Evolutionary conservation across 768 basidiomycete genomes (phyloP).

Genomic region (Leccinellum rugosiceps): DNA sequence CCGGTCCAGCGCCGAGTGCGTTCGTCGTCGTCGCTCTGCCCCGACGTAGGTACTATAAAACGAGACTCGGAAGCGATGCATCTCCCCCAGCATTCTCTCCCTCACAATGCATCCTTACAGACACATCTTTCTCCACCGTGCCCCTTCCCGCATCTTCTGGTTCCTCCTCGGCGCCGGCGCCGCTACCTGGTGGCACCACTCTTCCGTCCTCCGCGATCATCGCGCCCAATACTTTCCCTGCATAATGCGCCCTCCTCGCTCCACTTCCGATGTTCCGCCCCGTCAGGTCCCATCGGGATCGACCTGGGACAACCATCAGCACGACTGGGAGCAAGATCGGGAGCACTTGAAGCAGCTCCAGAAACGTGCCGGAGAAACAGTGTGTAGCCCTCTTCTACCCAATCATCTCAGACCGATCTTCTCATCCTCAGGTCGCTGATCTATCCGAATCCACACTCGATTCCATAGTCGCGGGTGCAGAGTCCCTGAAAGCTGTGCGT

Average conservation of each 20-base stretch:
- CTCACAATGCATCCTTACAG: slow-evolving; percentile 21
- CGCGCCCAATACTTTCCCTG: slow-evolving; percentile 31
- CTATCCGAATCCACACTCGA: slow-evolving; percentile 69
- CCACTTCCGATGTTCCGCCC: neutral
- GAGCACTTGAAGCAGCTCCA: slow-evolving; percentile 44
- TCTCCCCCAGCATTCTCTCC: neutral
- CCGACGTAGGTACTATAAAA: slow-evolving; percentile 17
- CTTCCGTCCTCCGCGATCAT: slow-evolving; percentile 43
- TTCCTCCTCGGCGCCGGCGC: slow-evolving; percentile 57
- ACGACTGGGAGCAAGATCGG: slow-evolving; percentile 47
- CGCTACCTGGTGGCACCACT: slow-evolving; percentile 37
- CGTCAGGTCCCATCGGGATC: slow-evolving; percentile 10
- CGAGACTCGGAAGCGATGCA: neutral
- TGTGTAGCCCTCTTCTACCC: slow-evolving; percentile 24
- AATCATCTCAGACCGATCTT: neutral
- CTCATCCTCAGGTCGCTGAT: slow-evolving; percentile 45
- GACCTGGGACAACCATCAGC: slow-evolving; percentile 16
- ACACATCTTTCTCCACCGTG: slow-evolving; percentile 26
- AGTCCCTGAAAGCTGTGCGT: slow-evolving; percentile 59
- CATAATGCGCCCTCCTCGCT: slow-evolving; percentile 22
- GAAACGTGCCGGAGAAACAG: slow-evolving; percentile 49
- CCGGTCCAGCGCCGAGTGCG: slow-evolving; percentile 19
- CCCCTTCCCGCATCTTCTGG: slow-evolving; percentile 66
- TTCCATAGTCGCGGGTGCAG: slow-evolving; percentile 51
- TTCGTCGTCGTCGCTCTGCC: slow-evolving; percentile 16